Evolutionary conservation across 805 yeast species (phyloP), one percentile per base, ranked within the genome.

Genomic region (Sugiyamaella floridensis): DNA sequence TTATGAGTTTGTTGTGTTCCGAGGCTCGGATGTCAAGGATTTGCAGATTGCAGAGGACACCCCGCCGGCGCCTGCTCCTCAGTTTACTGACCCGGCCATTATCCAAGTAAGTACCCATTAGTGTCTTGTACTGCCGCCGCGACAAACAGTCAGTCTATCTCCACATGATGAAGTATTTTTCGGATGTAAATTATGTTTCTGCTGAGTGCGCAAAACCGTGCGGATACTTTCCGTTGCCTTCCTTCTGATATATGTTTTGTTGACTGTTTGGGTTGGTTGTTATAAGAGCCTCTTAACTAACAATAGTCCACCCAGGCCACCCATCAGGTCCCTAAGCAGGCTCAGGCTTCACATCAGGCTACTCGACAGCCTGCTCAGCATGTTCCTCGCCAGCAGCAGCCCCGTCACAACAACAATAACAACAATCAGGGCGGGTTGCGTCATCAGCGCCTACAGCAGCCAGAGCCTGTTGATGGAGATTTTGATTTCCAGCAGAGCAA

Each of bases 1-100:
- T 14, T 87, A 81, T 69, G 90, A 86, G 26, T 79, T 78, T 53
- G 88, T 93, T 49, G 86, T 85, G 51, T 86, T 93, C 67, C 81
- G 90, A 60, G 99, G 99, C 40, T 80, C 86, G 22, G 97, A 92
- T 62, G 97, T 93, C 19, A 86, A 87, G 70, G 96, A 86, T 63
- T 76, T 93, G 68, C 81, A 82, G 59, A 93, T 93, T 51, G 76
- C 92, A 63, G 97, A 89, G 57, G 71, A 83, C 54, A 83, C 81
- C 10, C 60, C 60, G 10, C 58, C 61, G 43, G 80, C 80, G 54
- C 86, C 85, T 29, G 53, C 58, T n/a, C 55, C 59, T 32, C 43
- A 29, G 22, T 54, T 56, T 43, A 52, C 56, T 19, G 70, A 66
- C 49, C 70, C 69, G 14, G 67, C 69, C 12, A 63, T 61, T 48